Evolutionary conservation across 257 asterid genomes (phyloP).

Genomic region (Verbena officinalis): DNA sequence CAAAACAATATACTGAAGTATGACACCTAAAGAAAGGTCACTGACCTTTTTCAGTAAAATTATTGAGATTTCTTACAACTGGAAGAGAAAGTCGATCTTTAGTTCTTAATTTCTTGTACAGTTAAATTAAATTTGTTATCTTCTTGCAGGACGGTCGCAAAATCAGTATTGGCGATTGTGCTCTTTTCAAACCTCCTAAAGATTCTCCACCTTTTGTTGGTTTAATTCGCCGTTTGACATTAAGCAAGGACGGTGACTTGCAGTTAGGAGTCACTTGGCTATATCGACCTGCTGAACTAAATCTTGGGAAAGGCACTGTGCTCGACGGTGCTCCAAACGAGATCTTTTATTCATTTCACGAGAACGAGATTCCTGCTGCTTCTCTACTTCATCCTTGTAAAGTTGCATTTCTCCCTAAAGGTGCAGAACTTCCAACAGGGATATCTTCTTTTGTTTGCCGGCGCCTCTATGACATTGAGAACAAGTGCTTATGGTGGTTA

Average conservation of each 20-base stretch:
- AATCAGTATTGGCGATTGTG: slow-evolving; percentile 68
- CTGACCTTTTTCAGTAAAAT: background rate
- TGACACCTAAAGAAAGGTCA: background rate
- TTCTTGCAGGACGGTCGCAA: slow-evolving; percentile 70
- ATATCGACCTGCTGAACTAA: slow-evolving; percentile 74
- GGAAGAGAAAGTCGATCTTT: background rate
- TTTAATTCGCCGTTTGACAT: slow-evolving; percentile 57
- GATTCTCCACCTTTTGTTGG: slow-evolving; percentile 79
- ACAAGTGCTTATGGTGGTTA: slow-evolving; percentile 77
- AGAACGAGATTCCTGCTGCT: slow-evolving; percentile 83
- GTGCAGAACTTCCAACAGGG: slow-evolving; percentile 74
- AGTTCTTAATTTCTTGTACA: background rate
- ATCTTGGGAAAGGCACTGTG: slow-evolving; percentile 58
- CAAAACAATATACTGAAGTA: background rate
- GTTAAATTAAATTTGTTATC: slow-evolving; percentile 18
- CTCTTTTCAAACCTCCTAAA: slow-evolving; percentile 71
- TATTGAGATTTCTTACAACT: background rate
- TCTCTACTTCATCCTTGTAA: slow-evolving; percentile 91
- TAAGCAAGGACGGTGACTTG: slow-evolving; percentile 48
- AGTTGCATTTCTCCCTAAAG: slow-evolving; percentile 97
- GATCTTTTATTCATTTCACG: slow-evolving; percentile 80
- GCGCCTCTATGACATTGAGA: slow-evolving; percentile 67
- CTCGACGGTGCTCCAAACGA: slow-evolving; percentile 82
- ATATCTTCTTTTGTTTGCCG: slow-evolving; percentile 82
- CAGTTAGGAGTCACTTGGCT: slow-evolving; percentile 80